These are phyloP conservation scores for Crithidia expoeki DNA, from an alignment of 208 protist genomes.

Conservation along the genomic window DNA sequence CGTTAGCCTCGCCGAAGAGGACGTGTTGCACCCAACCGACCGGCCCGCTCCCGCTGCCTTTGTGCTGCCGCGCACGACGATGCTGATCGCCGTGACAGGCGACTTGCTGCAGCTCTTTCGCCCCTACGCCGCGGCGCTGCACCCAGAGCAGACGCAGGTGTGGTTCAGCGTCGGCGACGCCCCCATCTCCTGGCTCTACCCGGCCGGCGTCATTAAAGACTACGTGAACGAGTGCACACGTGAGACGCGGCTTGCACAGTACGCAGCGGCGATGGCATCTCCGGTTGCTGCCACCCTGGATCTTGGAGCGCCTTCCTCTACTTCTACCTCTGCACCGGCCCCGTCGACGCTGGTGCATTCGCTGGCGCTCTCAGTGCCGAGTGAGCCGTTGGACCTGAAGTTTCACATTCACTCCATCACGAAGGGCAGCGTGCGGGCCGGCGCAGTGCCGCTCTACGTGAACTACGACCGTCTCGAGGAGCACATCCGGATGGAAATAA, in stretches of 20 bases:
- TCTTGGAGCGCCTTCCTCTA: background rate
- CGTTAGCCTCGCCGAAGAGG: constrained; percentile 59
- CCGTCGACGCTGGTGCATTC: constrained; percentile 19
- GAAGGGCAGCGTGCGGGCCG: constrained; percentile 34
- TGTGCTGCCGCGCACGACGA: constrained; percentile 68
- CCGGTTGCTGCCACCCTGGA: background rate
- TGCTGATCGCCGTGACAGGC: constrained; percentile 57
- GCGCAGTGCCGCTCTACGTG: constrained; percentile 39
- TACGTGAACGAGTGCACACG: constrained; percentile 47
- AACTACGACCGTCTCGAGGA: constrained; percentile 44
- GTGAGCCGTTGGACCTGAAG: constrained; percentile 44
- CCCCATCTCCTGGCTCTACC: constrained; percentile 69
- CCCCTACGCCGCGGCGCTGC: constrained; percentile 43
- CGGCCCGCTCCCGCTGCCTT: constrained; percentile 54
- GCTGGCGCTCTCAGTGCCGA: constrained; percentile 21
- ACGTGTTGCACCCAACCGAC: constrained; percentile 41
- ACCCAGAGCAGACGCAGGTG: constrained; percentile 48
- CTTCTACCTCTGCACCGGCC: background rate
- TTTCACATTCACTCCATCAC: constrained; percentile 50
- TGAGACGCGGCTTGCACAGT: constrained; percentile 16
- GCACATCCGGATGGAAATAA: constrained; percentile 50
- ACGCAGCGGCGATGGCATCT: constrained; percentile 1
- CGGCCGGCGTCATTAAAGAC: constrained; percentile 71
- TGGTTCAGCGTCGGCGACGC: constrained; percentile 56
- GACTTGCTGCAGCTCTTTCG: constrained; percentile 61